A percentile compares a stretch with the other conserved stretches of the same genome.
Conservation (phyloP, 2,329 filamentous ascomycete species). For the Metarhizium brunneum region DNA sequence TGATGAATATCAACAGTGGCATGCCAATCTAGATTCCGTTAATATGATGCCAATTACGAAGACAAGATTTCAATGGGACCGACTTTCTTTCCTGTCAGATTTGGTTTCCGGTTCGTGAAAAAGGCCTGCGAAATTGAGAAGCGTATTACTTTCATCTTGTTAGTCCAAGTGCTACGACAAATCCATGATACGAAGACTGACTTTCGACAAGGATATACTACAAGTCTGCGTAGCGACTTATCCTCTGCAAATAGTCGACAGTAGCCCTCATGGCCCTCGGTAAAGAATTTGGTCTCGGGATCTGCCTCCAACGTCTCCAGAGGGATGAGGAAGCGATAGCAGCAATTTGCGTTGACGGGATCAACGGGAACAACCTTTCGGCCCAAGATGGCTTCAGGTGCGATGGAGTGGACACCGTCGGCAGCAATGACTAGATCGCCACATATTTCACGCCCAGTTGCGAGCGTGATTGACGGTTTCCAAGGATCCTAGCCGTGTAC, state of each 20-base stretch:
- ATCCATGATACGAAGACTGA: slow-evolving; percentile 6
- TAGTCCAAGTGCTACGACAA: background rate
- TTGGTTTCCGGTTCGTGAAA: slow-evolving; percentile 16
- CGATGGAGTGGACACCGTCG: slow-evolving; percentile 32
- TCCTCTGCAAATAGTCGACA: slow-evolving; percentile 15
- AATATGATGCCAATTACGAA: background rate
- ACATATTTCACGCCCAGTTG: slow-evolving; percentile 16
- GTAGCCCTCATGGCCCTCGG: slow-evolving; percentile 15
- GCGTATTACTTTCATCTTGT: slow-evolving; percentile 14
- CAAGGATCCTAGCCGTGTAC: slow-evolving; percentile 13
- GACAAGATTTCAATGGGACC: background rate
- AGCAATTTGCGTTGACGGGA: slow-evolving; percentile 20
- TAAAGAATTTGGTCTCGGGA: slow-evolving; percentile 21
- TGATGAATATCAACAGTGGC: slow-evolving; percentile 18
- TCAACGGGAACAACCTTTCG: slow-evolving; percentile 15
- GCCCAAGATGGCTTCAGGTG: slow-evolving; percentile 18
- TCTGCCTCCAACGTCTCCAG: slow-evolving; percentile 19
- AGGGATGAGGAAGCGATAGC: slow-evolving; percentile 27
- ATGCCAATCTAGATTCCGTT: slow-evolving; percentile 18
- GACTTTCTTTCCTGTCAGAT: slow-evolving; percentile 12
- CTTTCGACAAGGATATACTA: slow-evolving; percentile 24
- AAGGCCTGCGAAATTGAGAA: slow-evolving; percentile 25
- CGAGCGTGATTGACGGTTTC: slow-evolving; percentile 18
- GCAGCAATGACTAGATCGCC: slow-evolving; percentile 34
- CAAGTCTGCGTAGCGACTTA: slow-evolving; percentile 16